Conservation (phyloP, 106 monocot genomes). For the Acanthochlamys bracteata region DNA sequence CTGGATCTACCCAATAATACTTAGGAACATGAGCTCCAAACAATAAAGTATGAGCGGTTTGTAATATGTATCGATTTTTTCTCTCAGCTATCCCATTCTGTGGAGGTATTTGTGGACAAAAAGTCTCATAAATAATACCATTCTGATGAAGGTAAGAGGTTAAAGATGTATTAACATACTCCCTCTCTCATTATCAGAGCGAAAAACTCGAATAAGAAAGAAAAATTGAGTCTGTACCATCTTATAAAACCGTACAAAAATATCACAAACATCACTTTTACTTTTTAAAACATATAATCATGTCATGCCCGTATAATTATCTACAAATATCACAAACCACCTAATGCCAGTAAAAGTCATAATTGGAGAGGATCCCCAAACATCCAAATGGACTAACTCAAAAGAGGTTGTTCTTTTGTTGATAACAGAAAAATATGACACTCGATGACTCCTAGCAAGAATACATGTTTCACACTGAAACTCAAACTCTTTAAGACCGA, state of each 20-base stretch:
- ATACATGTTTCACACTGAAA: no score
- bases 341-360: no score
- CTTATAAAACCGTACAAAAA: not conserved
- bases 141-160: not conserved
- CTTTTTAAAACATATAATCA: not conserved
- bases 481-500: no score
- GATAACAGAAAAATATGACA: not conserved
- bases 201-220: no score
- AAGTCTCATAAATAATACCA: not conserved
- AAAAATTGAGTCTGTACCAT: no score
- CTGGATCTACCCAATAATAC: no score
- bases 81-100: not conserved
- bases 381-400: not conserved
- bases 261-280: not conserved
- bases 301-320: not conserved
- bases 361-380: no score
- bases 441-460: not conserved
- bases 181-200: no score
- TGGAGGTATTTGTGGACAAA: not conserved
- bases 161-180: not conserved
- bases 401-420: not conserved
- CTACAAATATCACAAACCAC: not conserved
- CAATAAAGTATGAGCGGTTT: not conserved
- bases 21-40: no score
- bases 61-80: not conserved